phyloP scores from a whole-genome alignment of 257 asterid species.

The Prunella vulgaris region DNA sequence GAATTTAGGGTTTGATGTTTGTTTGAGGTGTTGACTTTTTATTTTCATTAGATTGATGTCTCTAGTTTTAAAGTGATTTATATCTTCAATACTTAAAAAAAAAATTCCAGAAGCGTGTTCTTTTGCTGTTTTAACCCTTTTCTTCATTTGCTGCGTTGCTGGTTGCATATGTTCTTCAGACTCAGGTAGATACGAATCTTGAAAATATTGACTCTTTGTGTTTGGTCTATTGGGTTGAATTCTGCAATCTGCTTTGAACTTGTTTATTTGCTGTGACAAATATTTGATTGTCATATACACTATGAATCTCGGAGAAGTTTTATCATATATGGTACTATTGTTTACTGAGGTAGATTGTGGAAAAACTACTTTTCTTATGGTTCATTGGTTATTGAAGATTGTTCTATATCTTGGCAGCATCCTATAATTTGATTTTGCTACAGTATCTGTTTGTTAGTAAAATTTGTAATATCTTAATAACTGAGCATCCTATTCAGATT shows the following conservation, averaged over 20 bases:
- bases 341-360: neutral
- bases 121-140: neutral
- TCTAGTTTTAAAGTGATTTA: neutral
- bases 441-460: neutral
- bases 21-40: slow-evolving; percentile 26
- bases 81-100: too few relatives aligned
- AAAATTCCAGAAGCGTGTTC: neutral
- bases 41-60: slow-evolving; percentile 14
- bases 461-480: neutral
- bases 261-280: neutral
- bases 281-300: neutral
- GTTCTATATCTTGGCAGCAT: neutral
- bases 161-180: neutral
- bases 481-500: neutral
- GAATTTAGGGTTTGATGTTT: slow-evolving; percentile 23
- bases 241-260: neutral
- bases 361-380: neutral
- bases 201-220: neutral
- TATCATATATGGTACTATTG: neutral
- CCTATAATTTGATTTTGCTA: neutral
- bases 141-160: neutral
- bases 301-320: neutral
- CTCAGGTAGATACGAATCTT: neutral
- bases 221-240: slow-evolving; percentile 9
- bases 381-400: neutral